phyloP scores from a whole-genome alignment of 305 asterid species.

The Solanum chacoense region DNA sequence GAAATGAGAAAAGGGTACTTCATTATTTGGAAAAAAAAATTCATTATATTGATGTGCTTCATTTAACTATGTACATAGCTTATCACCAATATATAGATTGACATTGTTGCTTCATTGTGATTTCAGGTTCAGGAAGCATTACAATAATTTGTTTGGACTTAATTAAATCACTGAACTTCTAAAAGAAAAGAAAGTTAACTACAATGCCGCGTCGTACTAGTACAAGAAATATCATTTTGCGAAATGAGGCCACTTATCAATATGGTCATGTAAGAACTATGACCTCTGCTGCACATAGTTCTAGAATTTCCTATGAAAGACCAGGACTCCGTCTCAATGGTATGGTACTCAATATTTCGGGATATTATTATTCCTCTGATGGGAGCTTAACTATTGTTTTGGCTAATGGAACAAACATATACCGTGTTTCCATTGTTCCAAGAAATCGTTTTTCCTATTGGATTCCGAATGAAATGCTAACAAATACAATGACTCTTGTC shows the following conservation, averaged over 20 bases:
- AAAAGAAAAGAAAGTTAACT: neutral
- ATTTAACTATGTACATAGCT: neutral
- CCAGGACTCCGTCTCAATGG: neutral
- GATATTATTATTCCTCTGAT: neutral
- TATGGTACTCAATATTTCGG: neutral
- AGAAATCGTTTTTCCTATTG: neutral
- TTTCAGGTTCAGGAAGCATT: neutral
- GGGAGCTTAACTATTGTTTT: neutral
- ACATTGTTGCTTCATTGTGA: neutral
- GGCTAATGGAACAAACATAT: neutral
- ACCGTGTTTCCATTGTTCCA: neutral
- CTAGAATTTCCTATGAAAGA: neutral
- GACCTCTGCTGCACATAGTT: neutral
- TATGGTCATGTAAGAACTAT: neutral
- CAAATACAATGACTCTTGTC: neutral
- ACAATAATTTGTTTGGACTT: neutral
- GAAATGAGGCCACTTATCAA: neutral
- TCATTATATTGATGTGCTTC: neutral
- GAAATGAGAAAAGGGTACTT: neutral
- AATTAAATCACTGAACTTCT: neutral
- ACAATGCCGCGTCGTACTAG: neutral
- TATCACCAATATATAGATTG: neutral
- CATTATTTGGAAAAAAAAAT: neutral
- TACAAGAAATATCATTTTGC: neutral
- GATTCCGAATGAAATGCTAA: neutral